Conservation (phyloP, 345 rosid genomes). For the Triadica sebifera region DNA sequence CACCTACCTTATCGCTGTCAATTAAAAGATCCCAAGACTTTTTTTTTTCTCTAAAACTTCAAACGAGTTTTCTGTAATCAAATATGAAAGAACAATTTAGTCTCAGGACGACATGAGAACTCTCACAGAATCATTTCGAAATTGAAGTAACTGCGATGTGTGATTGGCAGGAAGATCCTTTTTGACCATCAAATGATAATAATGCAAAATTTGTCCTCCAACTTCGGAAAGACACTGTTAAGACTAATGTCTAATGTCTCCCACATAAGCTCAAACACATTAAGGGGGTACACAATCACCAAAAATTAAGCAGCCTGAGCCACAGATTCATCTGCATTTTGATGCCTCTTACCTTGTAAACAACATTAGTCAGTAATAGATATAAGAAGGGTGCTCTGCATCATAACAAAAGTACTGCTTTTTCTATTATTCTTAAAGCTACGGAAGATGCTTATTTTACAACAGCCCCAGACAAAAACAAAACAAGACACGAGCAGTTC, state of each 20-base stretch:
- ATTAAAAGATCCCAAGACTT: too few species aligned
- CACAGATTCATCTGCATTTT: constrained; percentile 43
- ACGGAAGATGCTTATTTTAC: too few species aligned
- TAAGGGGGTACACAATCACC: background rate
- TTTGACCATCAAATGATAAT: background rate
- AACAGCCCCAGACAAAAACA: too few species aligned
- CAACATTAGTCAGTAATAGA: background rate
- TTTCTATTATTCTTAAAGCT: too few species aligned
- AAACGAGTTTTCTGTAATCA: too few species aligned
- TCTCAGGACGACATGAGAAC: too few species aligned
- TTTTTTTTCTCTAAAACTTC: too few species aligned
- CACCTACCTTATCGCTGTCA: too few species aligned
- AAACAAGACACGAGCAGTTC: too few species aligned
- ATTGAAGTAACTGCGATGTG: background rate
- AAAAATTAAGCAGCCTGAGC: constrained; percentile 52
- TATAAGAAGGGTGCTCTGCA: background rate
- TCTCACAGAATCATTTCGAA: background rate
- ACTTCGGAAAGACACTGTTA: background rate
- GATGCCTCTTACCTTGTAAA: constrained; percentile 48
- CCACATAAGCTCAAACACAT: background rate
- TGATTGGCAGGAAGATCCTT: background rate
- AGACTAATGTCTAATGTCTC: background rate
- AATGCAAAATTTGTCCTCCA: constrained; percentile 2
- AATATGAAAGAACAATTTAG: too few species aligned
- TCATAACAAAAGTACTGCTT: too few species aligned